Percentiles rank a stretch among this genome's conserved stretches.
phyloP scores from a whole-genome alignment of 108 stramenopile species.

The Skeletonema marinoi region DNA sequence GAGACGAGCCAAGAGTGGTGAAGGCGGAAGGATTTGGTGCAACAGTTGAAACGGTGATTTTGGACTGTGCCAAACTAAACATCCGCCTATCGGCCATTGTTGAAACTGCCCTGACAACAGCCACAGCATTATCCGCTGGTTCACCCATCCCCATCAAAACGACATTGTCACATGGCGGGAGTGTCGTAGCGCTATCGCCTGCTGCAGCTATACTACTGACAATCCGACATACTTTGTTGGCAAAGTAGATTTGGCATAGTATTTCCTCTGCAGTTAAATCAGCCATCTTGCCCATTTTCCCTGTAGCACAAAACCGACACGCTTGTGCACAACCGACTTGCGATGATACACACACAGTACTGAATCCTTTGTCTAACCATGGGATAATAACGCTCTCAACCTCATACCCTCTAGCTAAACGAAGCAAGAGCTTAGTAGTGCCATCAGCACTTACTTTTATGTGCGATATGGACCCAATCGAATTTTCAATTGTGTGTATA shows the following conservation, averaged over 20 bases:
- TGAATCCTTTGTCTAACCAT: constrained; percentile 56
- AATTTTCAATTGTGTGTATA: constrained; percentile 34
- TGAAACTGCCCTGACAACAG: constrained; percentile 56
- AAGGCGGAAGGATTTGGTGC: constrained; percentile 74
- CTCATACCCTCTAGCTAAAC: constrained; percentile 56
- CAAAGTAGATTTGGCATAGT: constrained; percentile 81
- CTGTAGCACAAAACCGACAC: constrained; percentile 85
- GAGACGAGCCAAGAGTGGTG: constrained; percentile 54
- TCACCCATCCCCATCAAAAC: constrained; percentile 97
- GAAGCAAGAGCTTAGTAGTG: constrained; percentile 74
- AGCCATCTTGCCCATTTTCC: constrained; percentile 77
- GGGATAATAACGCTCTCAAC: constrained; percentile 89
- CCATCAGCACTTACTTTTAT: constrained; percentile 52
- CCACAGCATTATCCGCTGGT: constrained; percentile 64
- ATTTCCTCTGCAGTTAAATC: constrained; percentile 77
- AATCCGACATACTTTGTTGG: constrained; percentile 59
- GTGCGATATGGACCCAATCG: constrained; percentile 43
- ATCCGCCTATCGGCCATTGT: constrained; percentile 59
- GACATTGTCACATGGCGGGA: constrained; percentile 40
- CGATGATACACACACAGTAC: constrained; percentile 69
- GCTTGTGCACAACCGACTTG: constrained; percentile 93
- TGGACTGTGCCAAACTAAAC: constrained; percentile 63
- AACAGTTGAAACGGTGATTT: constrained; percentile 86
- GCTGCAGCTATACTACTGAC: constrained; percentile 35
- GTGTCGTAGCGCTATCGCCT: constrained; percentile 15